Evolutionary conservation across 441 rosid genomes (phyloP).

Genomic region (Corymbia citriodora): DNA sequence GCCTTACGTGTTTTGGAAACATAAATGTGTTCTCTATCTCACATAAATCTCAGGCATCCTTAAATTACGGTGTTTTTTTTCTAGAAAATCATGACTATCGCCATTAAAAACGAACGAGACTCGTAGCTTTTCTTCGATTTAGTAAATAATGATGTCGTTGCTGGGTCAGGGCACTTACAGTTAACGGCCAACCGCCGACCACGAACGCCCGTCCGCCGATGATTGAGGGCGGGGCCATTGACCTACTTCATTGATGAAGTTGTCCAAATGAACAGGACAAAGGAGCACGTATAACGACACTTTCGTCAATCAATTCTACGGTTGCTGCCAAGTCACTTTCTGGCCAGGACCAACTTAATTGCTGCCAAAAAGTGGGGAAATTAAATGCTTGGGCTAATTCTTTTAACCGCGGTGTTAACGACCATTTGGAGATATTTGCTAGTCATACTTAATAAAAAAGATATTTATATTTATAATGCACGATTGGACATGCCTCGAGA

Average conservation of each 20-base stretch:
- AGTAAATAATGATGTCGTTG: background rate
- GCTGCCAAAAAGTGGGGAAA: background rate
- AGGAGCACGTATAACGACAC: background rate
- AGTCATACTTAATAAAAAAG: background rate
- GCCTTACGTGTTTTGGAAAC: too few species aligned
- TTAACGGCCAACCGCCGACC: background rate
- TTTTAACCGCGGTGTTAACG: background rate
- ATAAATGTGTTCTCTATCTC: background rate
- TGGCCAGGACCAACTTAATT: background rate
- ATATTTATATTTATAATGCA: background rate
- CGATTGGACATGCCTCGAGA: background rate
- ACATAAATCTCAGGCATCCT: background rate
- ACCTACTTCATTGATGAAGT: background rate
- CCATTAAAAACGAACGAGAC: background rate
- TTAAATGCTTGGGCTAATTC: background rate
- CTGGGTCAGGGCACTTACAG: background rate
- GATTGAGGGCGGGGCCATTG: background rate
- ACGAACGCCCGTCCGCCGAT: background rate
- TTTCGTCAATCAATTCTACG: background rate
- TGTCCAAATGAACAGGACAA: background rate
- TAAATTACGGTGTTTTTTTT: background rate
- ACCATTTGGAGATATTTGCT: background rate
- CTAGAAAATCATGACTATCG: background rate
- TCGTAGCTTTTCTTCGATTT: background rate
- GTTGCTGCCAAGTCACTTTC: background rate